A percentile compares a stretch with the other conserved stretches of the same genome.
Conservation (phyloP, 192 early-diverging fungal species). For the Coemansia umbellata region DNA sequence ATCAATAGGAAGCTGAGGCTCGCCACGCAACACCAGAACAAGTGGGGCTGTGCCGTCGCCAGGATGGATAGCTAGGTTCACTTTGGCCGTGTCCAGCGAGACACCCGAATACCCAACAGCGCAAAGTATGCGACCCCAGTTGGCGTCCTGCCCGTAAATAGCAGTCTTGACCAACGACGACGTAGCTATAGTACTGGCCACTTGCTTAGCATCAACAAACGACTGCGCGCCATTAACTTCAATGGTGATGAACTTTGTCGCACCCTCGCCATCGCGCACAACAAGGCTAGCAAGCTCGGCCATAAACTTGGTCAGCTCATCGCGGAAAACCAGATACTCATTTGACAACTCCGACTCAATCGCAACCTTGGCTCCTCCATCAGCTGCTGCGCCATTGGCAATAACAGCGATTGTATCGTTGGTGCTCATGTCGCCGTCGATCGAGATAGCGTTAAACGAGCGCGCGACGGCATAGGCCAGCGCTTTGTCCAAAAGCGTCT, state of each 20-base stretch:
- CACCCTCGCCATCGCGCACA: constrained; percentile 95
- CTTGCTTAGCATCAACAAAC: constrained; percentile 74
- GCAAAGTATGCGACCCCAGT: constrained; percentile 95
- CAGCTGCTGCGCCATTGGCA: constrained; percentile 71
- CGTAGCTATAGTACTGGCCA: constrained; percentile 84
- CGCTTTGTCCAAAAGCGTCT: constrained; percentile 64
- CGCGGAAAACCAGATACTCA: constrained; percentile 66
- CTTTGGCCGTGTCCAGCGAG: constrained; percentile 65
- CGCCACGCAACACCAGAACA: constrained; percentile 73
- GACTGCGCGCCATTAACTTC: constrained; percentile 70
- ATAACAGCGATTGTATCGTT: constrained; percentile 91
- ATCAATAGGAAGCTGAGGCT: constrained; percentile 73
- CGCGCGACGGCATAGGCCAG: constrained; percentile 78
- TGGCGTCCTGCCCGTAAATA: constrained; percentile 93
- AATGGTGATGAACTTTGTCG: constrained; percentile 94
- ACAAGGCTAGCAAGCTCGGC: constrained; percentile 84
- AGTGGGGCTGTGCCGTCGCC: constrained; percentile 60
- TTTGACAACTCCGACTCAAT: constrained; percentile 30
- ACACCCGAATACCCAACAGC: constrained; percentile 84
- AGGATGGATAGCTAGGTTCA: constrained; percentile 72
- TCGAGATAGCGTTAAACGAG: constrained; percentile 91
- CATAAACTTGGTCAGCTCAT: constrained; percentile 76
- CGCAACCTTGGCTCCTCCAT: neutral
- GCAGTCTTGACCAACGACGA: constrained; percentile 95
- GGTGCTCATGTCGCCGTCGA: constrained; percentile 96